These are phyloP conservation scores for Primulina tabacum DNA, from an alignment of 257 asterid species.

Conservation along the genomic window DNA sequence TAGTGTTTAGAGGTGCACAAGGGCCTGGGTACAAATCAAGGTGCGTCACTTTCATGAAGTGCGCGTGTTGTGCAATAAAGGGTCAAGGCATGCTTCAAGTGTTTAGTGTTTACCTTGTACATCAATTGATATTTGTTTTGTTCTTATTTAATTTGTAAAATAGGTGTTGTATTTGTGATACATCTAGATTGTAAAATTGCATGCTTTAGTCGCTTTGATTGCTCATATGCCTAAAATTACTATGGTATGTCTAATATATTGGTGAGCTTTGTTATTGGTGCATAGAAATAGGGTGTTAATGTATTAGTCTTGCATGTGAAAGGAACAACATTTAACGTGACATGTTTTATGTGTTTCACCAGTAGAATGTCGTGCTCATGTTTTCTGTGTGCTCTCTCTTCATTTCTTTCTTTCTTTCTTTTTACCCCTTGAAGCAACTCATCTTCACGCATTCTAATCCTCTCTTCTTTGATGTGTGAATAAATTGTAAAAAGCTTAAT, in stretches of 20 bases:
- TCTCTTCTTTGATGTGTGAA: conserved; percentile 19
- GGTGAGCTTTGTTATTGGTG: neutral
- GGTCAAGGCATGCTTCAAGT: neutral
- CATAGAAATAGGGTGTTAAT: neutral
- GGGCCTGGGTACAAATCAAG: neutral
- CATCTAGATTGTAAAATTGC: neutral
- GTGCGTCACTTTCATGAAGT: neutral
- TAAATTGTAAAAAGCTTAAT: conserved; percentile 49
- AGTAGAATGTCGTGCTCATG: neutral
- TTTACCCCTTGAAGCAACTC: conserved; percentile 13
- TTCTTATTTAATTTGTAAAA: no score
- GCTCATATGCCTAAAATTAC: neutral
- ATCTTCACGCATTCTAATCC: conserved; percentile 16
- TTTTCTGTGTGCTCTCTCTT: neutral
- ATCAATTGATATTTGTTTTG: no score
- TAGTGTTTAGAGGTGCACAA: neutral
- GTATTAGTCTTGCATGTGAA: conserved; percentile 1
- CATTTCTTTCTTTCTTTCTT: neutral
- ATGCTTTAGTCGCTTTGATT: neutral
- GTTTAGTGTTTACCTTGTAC: neutral
- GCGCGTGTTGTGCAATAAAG: neutral
- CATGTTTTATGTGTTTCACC: neutral
- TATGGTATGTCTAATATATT: neutral
- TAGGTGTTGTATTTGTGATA: neutral
- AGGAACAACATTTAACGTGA: neutral